phyloP scores from a whole-genome alignment of 2,329 filamentous ascomycete genomes.

The Xylogone sp. region DNA sequence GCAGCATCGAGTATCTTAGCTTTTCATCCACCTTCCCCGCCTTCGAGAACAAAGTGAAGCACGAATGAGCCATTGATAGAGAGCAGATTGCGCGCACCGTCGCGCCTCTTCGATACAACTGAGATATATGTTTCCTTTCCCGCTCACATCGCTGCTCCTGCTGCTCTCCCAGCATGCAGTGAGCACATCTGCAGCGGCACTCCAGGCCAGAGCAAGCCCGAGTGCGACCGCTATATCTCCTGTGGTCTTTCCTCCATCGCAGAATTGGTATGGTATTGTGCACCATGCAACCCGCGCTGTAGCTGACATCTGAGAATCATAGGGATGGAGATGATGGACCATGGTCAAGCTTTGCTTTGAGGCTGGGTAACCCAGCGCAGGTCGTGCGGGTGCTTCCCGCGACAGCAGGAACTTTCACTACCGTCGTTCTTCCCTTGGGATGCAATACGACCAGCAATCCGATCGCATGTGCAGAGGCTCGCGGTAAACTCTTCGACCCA shows the following conservation, averaged over 20 bases:
- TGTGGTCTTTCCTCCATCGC: neutral
- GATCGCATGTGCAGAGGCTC: conserved; percentile 43
- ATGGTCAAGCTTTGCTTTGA: conserved; percentile 66
- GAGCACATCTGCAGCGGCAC: neutral
- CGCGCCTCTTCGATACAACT: neutral
- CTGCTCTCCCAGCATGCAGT: neutral
- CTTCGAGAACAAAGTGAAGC: neutral
- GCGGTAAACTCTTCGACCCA: conserved; percentile 57
- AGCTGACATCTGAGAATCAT: neutral
- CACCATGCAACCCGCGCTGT: neutral
- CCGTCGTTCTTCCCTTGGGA: conserved; percentile 56
- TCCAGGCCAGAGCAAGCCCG: neutral
- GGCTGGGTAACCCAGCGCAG: conserved; percentile 48
- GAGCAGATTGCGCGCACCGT: neutral
- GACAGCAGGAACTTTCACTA: conserved; percentile 65
- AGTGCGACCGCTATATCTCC: neutral
- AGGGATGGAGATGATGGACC: conserved; percentile 63
- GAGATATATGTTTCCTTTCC: neutral
- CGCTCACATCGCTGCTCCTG: neutral
- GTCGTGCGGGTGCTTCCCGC: conserved; percentile 54
- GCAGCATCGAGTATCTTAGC: too few species aligned
- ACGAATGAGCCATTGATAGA: neutral
- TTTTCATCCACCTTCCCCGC: too few species aligned
- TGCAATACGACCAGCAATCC: conserved; percentile 40
- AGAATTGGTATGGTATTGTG: neutral